Percentiles rank a stretch among this genome's conserved stretches.
These are phyloP conservation scores for Conoideocrella luteorostrata DNA, from an alignment of 2,329 filamentous ascomycete genomes.

Conservation along the genomic window DNA sequence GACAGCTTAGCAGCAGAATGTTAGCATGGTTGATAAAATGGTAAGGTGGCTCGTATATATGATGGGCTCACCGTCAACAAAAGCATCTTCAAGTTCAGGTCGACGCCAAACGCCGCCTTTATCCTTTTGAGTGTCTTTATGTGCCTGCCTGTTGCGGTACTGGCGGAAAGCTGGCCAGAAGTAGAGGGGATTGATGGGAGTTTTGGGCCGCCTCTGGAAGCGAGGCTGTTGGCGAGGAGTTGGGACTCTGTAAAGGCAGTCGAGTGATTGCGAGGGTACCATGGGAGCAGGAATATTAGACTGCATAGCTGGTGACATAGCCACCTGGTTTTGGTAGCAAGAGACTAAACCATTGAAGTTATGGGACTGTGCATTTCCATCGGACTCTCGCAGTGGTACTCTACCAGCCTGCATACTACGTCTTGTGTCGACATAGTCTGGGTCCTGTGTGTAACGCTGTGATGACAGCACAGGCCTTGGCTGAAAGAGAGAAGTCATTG, in stretches of 20 bases:
- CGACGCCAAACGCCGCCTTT: slow-evolving; percentile 49
- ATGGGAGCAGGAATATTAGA: slow-evolving; percentile 45
- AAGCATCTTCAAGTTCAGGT: slow-evolving; percentile 57
- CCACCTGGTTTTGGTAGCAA: slow-evolving; percentile 37
- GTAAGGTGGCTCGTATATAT: too few relatives aligned
- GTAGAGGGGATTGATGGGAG: slow-evolving; percentile 52
- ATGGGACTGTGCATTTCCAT: slow-evolving; percentile 43
- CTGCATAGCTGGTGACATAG: slow-evolving; percentile 38
- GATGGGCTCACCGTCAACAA: slow-evolving; percentile 55
- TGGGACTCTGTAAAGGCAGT: slow-evolving; percentile 32
- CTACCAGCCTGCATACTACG: slow-evolving; percentile 31
- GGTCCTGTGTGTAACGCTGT: slow-evolving; percentile 42
- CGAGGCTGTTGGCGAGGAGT: slow-evolving; percentile 30
- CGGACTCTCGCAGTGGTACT: slow-evolving; percentile 46
- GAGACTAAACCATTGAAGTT: slow-evolving; percentile 35
- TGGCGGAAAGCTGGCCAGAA: slow-evolving; percentile 57
- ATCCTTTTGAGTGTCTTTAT: slow-evolving; percentile 54
- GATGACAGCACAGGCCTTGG: slow-evolving; percentile 43
- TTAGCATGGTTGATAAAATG: slow-evolving; percentile 13
- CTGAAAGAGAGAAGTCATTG: slow-evolving; percentile 34
- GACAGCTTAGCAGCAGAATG: slow-evolving; percentile 41
- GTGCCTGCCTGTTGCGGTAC: slow-evolving; percentile 58
- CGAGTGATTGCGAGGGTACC: slow-evolving; percentile 42
- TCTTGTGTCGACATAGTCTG: slow-evolving; percentile 41
- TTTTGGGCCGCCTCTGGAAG: slow-evolving; percentile 28